phyloP scores from a whole-genome alignment of 495 filamentous ascomycete genomes.

The Neurospora discreta region DNA sequence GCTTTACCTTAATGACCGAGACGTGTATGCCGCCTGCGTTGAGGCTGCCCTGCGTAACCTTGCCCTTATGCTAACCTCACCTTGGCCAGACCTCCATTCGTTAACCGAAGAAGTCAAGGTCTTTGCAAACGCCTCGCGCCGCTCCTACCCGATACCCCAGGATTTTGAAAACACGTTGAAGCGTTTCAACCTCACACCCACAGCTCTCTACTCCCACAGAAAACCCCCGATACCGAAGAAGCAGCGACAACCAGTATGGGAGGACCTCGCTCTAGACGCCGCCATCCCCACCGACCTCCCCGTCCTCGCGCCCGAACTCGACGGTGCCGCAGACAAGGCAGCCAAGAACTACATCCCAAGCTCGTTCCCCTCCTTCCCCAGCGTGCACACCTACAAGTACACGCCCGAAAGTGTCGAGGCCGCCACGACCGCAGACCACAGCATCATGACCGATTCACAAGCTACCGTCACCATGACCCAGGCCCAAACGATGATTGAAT shows the following conservation, averaged over 20 bases:
- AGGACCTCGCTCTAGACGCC: slow-evolving; percentile 19
- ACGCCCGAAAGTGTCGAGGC: slow-evolving; percentile 25
- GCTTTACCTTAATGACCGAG: slow-evolving; percentile 27
- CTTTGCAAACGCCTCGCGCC: slow-evolving; percentile 25
- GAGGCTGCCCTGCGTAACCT: background rate
- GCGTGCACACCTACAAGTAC: slow-evolving; percentile 35
- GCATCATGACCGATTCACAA: slow-evolving; percentile 1
- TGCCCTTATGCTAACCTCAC: slow-evolving; percentile 4
- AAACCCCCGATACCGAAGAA: slow-evolving; percentile 27
- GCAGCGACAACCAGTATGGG: slow-evolving; percentile 18
- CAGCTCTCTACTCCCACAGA: slow-evolving; percentile 27
- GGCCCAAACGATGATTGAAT: background rate
- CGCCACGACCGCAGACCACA: slow-evolving; percentile 15
- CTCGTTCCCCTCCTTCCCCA: slow-evolving; percentile 34
- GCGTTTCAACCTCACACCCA: slow-evolving; percentile 23
- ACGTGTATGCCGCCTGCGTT: slow-evolving; percentile 20
- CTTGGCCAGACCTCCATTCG: slow-evolving; percentile 21
- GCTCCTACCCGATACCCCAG: slow-evolving; percentile 22
- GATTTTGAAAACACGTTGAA: slow-evolving; percentile 31
- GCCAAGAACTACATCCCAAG: slow-evolving; percentile 30
- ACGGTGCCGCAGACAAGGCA: slow-evolving; percentile 31
- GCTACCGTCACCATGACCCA: background rate
- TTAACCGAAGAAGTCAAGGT: slow-evolving; percentile 21
- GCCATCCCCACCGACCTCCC: slow-evolving; percentile 25
- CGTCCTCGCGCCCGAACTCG: slow-evolving; percentile 28